phyloP scores from a whole-genome alignment of 129 eudicot species.

The Smallanthus sonchifolius region DNA sequence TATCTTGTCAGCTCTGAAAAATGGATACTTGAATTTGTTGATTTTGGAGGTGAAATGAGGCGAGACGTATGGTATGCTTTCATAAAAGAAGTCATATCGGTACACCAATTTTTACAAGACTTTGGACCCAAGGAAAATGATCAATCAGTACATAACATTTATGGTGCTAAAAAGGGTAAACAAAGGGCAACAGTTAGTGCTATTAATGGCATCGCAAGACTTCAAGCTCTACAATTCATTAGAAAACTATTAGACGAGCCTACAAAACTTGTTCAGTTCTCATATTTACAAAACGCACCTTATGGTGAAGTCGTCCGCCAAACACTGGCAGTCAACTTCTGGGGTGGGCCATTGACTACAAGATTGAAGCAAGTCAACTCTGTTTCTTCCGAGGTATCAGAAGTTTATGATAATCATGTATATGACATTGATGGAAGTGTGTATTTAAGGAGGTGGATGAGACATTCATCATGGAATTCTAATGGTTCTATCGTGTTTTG shows the following conservation, averaged over 20 bases:
- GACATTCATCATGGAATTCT: constrained; percentile 64
- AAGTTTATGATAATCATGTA: constrained; percentile 47
- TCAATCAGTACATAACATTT: constrained; percentile 47
- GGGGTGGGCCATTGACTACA: constrained; percentile 78
- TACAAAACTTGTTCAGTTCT: constrained; percentile 70
- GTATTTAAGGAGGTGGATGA: constrained; percentile 77
- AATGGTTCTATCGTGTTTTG: constrained; percentile 60
- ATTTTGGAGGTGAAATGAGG: constrained; percentile 93
- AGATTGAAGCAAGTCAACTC: constrained; percentile 26
- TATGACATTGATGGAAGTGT: constrained; percentile 82
- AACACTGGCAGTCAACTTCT: constrained; percentile 81
- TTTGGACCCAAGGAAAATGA: constrained; percentile 80
- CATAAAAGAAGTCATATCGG: constrained; percentile 63
- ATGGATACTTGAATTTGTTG: constrained; percentile 83
- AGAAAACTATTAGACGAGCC: constrained; percentile 76
- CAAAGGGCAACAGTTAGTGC: constrained; percentile 54
- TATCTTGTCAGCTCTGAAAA: constrained; percentile 30
- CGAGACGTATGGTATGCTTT: constrained; percentile 94
- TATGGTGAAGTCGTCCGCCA: constrained; percentile 82
- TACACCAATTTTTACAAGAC: constrained; percentile 69
- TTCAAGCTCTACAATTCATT: constrained; percentile 81
- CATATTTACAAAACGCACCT: constrained; percentile 71
- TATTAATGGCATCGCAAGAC: constrained; percentile 66
- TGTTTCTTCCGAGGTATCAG: no score
- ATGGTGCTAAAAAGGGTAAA: constrained; percentile 81